Evolutionary conservation across 2,329 filamentous ascomycete species (phyloP), one percentile per base, ranked within the genome.

Genomic region (Aspergillus hiratsukae): DNA sequence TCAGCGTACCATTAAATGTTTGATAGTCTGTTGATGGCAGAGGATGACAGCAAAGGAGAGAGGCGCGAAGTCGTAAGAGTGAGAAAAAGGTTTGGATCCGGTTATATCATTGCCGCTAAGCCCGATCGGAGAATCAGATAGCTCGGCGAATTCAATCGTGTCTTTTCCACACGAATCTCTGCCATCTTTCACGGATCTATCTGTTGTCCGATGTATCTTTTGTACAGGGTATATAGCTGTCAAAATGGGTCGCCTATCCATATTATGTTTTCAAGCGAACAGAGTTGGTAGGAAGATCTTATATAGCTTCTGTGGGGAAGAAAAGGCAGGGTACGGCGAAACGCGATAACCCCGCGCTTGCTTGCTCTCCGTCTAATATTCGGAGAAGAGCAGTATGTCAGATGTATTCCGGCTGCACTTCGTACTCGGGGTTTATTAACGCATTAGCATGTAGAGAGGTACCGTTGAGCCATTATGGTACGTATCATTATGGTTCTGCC

Each of bases 31-130:
- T 66, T 64, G 57, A 63, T 64, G 55, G 45, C 49, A 54, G 55
- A 51, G 57, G 53, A 59, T 54, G 53, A 51, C 55, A 52, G 41
- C 50, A 40, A 27, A 19, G 49, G 25, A 41, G 54, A 55, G 35
- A 35, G 25, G 60, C 56, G 55, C 40, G 58, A 58, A 66, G 57
- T 58, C 58, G 49, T 49, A 51, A 35, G 25, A 51, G 52, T 46
- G 56, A 53, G 62, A 61, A 64, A 64, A 66, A 66, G 61, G 56
- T 65, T 63, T 60, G 63, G 64, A 55, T 63, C 60, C 61, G 58
- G 61, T 66, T 66, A 63, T 66, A 61, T 66, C 63, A 66, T 64
- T 63, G 57, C 58, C 55, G 53, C 64, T 65, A 65, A 56, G 45
- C 62, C 63, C 61, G 60, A 65, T 65, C 62, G 60, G 64, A 59